Percentiles rank a stretch among this genome's conserved stretches.
phyloP scores from a whole-genome alignment of 352 stramenopile genomes.

The Phytopythium vexans region DNA sequence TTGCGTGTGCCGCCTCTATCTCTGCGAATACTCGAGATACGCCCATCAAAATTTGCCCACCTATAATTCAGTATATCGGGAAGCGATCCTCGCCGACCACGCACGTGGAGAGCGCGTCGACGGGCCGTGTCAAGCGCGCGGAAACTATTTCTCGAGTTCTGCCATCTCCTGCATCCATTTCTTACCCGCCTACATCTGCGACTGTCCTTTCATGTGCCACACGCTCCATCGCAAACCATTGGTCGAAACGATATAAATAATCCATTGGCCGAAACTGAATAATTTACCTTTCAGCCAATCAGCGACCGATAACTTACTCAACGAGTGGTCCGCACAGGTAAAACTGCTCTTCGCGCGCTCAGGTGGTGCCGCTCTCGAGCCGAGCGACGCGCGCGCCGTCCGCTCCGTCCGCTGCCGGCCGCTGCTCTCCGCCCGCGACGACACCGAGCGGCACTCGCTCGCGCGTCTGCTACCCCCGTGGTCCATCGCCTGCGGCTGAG shows the following conservation, averaged over 20 bases:
- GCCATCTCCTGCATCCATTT: slow-evolving; percentile 1
- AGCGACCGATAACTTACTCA: not conserved
- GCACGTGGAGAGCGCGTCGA: not conserved
- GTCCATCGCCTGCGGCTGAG: too few relatives aligned
- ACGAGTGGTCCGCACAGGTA: slow-evolving; percentile 1
- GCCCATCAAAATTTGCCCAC: not conserved
- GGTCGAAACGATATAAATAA: slow-evolving; percentile 19
- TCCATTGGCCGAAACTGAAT: not conserved
- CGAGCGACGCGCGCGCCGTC: not conserved
- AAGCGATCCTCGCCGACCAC: not conserved
- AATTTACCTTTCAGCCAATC: slow-evolving; percentile 2
- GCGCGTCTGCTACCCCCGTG: too few relatives aligned
- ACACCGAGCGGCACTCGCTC: too few relatives aligned
- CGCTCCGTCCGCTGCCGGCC: not conserved
- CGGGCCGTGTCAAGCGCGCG: slow-evolving; percentile 11
- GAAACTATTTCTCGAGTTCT: slow-evolving; percentile 31
- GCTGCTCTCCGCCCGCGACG: too few relatives aligned
- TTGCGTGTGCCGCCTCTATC: not conserved
- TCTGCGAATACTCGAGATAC: not conserved
- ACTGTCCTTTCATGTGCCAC: not conserved
- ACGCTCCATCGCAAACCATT: slow-evolving; percentile 10
- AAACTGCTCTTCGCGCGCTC: not conserved
- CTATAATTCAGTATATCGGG: slow-evolving; percentile 3
- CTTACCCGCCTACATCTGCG: not conserved
- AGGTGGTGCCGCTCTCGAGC: not conserved